Conservation (phyloP, 2,329 filamentous ascomycete species). For the Daldinia sp. region DNA sequence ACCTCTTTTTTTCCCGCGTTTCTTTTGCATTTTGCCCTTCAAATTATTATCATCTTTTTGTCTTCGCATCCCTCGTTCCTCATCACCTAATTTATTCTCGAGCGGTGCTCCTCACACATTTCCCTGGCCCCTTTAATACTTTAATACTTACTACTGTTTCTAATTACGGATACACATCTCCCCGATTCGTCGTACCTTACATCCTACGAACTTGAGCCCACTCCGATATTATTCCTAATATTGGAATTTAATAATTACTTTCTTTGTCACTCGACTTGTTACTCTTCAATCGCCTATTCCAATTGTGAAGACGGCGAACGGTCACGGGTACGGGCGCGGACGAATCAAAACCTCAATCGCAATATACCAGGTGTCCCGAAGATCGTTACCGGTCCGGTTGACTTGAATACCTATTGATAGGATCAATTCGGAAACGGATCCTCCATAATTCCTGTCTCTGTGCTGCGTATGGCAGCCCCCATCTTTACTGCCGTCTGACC, state of each 20-base stretch:
- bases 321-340: constrained; percentile 2
- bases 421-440: constrained; percentile 4
- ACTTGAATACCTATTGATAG: not conserved
- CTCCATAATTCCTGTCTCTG: constrained; percentile 22
- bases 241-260: not conserved
- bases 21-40: constrained; percentile 6
- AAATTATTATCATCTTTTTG: too few species aligned
- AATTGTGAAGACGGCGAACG: not conserved
- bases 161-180: constrained; percentile 19
- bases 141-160: constrained; percentile 17
- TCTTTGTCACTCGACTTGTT: not conserved
- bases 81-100: constrained; percentile 10
- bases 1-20: constrained; percentile 3
- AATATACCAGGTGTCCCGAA: not conserved
- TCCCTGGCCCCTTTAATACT: constrained; percentile 22
- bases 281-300: not conserved
- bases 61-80: constrained; percentile 14
- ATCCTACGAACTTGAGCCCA: constrained; percentile 1
- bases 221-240: too few species aligned
- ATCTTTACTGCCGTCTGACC: constrained; percentile 35
- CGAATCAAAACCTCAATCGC: constrained; percentile 2
- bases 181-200: constrained; percentile 14
- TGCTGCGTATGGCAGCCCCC: constrained; percentile 40
- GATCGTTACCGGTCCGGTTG: constrained; percentile 2
- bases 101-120: constrained; percentile 25